These are phyloP conservation scores for Leccinum broughii DNA, from an alignment of 768 basidiomycete species.

Conservation along the genomic window DNA sequence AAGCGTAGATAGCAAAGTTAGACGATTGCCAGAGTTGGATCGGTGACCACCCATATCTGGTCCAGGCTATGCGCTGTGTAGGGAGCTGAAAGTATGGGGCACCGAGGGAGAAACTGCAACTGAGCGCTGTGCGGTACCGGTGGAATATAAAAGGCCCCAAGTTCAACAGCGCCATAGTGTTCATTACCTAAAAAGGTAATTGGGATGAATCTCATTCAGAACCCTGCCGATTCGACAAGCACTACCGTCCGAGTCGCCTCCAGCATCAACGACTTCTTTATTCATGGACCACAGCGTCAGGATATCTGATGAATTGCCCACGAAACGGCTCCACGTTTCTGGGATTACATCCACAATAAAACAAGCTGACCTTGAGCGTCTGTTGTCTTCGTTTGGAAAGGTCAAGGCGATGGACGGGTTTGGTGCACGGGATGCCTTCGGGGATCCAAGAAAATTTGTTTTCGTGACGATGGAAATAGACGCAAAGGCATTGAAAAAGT, in stretches of 20 bases:
- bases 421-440: slow-evolving; percentile 61
- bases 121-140: too few relatives aligned
- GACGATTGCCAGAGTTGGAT: neutral
- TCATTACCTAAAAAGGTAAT: neutral
- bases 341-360: slow-evolving; percentile 71
- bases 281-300: neutral
- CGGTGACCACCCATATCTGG: too few relatives aligned
- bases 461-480: slow-evolving; percentile 73
- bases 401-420: slow-evolving; percentile 72
- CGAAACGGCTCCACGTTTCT: slow-evolving; percentile 72
- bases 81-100: too few relatives aligned
- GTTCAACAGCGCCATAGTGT: too few relatives aligned
- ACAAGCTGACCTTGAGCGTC: slow-evolving; percentile 52
- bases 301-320: slow-evolving; percentile 30
- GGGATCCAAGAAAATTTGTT: slow-evolving; percentile 68
- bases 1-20: neutral
- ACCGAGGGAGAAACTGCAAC: too few relatives aligned
- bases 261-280: neutral
- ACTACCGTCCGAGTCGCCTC: neutral
- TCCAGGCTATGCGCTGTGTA: too few relatives aligned
- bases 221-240: neutral
- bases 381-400: slow-evolving; percentile 65
- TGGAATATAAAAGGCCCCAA: too few relatives aligned
- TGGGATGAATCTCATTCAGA: neutral
- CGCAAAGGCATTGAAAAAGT: slow-evolving; percentile 57